These are phyloP conservation scores for Lactarius akahatsu DNA, from an alignment of 768 basidiomycete genomes.

Conservation along the genomic window DNA sequence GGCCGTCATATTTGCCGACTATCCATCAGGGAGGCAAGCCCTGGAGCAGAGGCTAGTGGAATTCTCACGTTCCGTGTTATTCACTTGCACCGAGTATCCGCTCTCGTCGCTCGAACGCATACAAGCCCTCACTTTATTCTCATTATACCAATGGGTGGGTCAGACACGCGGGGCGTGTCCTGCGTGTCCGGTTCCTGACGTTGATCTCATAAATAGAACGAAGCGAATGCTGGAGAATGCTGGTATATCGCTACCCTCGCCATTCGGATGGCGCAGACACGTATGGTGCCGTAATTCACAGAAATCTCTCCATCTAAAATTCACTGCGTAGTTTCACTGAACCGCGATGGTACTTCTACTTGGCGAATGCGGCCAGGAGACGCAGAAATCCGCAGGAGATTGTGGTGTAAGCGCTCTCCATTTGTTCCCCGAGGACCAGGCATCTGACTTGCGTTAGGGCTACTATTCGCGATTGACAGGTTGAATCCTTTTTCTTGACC, in stretches of 20 bases:
- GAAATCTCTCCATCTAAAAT: background rate
- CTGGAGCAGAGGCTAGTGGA: slow-evolving; percentile 28
- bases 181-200: too few species aligned
- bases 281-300: slow-evolving; percentile 19
- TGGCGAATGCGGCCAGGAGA: slow-evolving; percentile 32
- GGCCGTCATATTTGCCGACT: slow-evolving; percentile 28
- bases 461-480: slow-evolving; percentile 29
- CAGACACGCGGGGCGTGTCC: background rate
- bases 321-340: slow-evolving; percentile 25
- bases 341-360: slow-evolving; percentile 30
- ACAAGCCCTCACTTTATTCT: slow-evolving; percentile 29
- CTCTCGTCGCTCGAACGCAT: slow-evolving; percentile 30
- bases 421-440: background rate
- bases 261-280: slow-evolving; percentile 32
- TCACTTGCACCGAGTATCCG: slow-evolving; percentile 19
- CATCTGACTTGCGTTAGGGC: slow-evolving; percentile 23
- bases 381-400: slow-evolving; percentile 29
- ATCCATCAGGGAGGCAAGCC: slow-evolving; percentile 28
- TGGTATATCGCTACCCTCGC: slow-evolving; percentile 28
- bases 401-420: slow-evolving; percentile 30
- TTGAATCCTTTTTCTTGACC: slow-evolving; percentile 8
- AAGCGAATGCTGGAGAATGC: slow-evolving; percentile 21
- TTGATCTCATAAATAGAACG: slow-evolving; percentile 16
- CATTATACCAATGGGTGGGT: slow-evolving; percentile 29
- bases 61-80: slow-evolving; percentile 28